Conservation (phyloP, 2,329 filamentous ascomycete genomes). For the Aspergillus pseudoglaucus region DNA sequence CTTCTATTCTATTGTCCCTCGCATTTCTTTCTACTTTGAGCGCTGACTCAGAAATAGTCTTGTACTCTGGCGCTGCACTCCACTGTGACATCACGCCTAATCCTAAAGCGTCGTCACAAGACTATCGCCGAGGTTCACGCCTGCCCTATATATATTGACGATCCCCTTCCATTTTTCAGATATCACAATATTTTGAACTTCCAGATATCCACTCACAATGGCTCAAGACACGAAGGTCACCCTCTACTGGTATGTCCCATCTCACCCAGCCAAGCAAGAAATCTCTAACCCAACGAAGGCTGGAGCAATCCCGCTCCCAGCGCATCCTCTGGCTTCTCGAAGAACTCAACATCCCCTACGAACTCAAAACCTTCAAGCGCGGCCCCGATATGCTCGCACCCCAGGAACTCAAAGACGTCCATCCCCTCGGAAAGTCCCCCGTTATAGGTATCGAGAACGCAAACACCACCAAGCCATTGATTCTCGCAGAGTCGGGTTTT, state of each 20-base stretch:
- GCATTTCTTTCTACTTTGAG: no score
- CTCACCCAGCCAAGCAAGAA: neutral
- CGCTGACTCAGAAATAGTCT: no score
- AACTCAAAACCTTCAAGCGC: slow-evolving; percentile 73
- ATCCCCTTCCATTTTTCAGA: neutral
- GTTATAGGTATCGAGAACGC: slow-evolving; percentile 59
- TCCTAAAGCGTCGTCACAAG: neutral
- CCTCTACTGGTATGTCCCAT: slow-evolving; percentile 53
- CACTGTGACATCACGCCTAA: neutral
- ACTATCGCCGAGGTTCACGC: neutral
- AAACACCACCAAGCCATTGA: slow-evolving; percentile 41
- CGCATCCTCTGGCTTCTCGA: slow-evolving; percentile 81
- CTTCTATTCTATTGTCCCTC: no score
- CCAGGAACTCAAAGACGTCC: slow-evolving; percentile 66
- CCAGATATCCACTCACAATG: neutral
- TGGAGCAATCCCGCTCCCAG: slow-evolving; percentile 74
- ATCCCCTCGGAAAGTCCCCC: slow-evolving; percentile 83
- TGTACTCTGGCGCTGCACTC: no score
- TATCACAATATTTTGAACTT: neutral
- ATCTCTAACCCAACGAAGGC: slow-evolving; percentile 48
- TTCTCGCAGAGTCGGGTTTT: slow-evolving; percentile 74
- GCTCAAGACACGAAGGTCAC: slow-evolving; percentile 47
- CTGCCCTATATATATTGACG: neutral
- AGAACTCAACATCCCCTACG: slow-evolving; percentile 71
- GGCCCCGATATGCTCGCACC: slow-evolving; percentile 61